These are phyloP conservation scores for Suillus luteus DNA, from an alignment of 768 basidiomycete species.

Conservation along the genomic window DNA sequence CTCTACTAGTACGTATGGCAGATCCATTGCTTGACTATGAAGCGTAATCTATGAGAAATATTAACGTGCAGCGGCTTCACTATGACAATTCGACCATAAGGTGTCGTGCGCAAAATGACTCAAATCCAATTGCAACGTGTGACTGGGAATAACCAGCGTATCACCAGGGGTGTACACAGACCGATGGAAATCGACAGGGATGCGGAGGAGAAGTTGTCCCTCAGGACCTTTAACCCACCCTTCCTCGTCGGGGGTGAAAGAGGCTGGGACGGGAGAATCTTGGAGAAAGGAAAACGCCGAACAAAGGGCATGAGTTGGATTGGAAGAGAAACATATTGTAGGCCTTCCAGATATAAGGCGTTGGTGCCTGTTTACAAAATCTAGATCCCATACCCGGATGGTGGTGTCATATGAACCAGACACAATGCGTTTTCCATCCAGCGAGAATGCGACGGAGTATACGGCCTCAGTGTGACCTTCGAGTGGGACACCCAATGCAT, in stretches of 20 bases:
- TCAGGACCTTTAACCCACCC: conserved; percentile 8
- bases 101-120: not conserved
- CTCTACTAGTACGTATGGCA: not conserved
- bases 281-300: not conserved
- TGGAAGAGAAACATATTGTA: conserved; percentile 4
- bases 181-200: not conserved
- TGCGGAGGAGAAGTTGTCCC: conserved; percentile 8
- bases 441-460: conserved; percentile 7
- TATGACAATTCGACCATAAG: not conserved
- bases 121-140: conserved; percentile 7
- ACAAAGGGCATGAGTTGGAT: conserved; percentile 4
- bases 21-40: not conserved
- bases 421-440: conserved; percentile 1
- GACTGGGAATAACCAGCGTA: conserved; percentile 8
- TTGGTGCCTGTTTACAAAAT: not conserved
- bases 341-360: not conserved
- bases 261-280: not conserved
- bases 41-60: not conserved
- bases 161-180: not conserved
- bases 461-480: conserved; percentile 16
- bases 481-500: not conserved
- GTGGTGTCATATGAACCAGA: conserved; percentile 6
- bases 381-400: conserved; percentile 25
- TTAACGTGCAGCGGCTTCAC: not conserved
- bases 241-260: not conserved